Conservation (phyloP, 1,139 yeast species). For the Protomyces gravidus region DNA sequence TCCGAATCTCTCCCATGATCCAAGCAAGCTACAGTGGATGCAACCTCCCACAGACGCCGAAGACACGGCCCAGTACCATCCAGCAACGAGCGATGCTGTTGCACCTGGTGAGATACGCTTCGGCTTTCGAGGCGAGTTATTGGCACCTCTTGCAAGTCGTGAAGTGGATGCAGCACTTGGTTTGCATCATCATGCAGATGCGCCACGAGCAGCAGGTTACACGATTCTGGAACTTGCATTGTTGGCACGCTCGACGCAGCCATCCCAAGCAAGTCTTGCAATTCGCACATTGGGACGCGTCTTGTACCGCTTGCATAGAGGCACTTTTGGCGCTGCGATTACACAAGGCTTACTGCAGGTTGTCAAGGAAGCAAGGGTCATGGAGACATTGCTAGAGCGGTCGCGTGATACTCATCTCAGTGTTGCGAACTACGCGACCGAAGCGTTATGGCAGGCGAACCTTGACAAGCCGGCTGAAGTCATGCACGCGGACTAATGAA, state of each 20-base stretch:
- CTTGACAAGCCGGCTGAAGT: constrained; percentile 38
- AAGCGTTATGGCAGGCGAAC: constrained; percentile 90
- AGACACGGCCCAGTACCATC: constrained; percentile 38
- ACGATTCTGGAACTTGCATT: constrained; percentile 78
- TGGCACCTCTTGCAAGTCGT: constrained; percentile 50
- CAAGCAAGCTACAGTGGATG: constrained; percentile 89
- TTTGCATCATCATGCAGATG: constrained; percentile 84
- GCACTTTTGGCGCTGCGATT: constrained; percentile 49
- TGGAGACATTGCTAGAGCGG: constrained; percentile 70
- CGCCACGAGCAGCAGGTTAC: constrained; percentile 83
- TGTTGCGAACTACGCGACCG: constrained; percentile 79
- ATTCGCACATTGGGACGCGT: constrained; percentile 83
- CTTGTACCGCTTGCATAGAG: constrained; percentile 70
- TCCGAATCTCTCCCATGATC: constrained; percentile 82
- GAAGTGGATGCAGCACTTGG: constrained; percentile 59
- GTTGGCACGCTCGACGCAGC: constrained; percentile 68
- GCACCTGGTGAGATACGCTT: constrained; percentile 61
- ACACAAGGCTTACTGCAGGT: constrained; percentile 72
- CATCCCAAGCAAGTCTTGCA: constrained; percentile 83
- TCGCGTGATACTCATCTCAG: constrained; percentile 60
- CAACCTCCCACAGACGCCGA: constrained; percentile 48
- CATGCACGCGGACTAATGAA: background rate
- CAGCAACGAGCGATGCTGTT: constrained; percentile 37
- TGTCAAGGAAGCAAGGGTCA: constrained; percentile 58
- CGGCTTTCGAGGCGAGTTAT: constrained; percentile 76